phyloP scores from a whole-genome alignment of 202 grass and related monocot species.

The Zizania palustris region DNA sequence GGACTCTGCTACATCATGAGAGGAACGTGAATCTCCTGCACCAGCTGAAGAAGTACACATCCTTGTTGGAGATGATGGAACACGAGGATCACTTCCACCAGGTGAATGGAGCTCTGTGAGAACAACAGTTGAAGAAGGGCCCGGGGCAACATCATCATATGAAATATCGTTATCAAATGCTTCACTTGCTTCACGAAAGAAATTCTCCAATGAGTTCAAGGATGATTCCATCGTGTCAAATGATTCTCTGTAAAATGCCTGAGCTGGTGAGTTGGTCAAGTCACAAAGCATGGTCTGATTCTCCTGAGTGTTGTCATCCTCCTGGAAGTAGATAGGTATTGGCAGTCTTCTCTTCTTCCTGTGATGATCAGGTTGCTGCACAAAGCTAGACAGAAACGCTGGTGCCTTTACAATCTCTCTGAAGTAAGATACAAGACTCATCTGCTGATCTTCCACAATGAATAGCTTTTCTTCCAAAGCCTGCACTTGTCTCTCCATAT shows the following conservation, averaged over 20 bases:
- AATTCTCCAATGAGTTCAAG: slow-evolving; percentile 84
- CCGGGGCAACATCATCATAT: slow-evolving; percentile 58
- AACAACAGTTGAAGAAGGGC: slow-evolving; percentile 61
- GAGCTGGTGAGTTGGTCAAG: slow-evolving; percentile 36
- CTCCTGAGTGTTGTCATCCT: slow-evolving; percentile 51
- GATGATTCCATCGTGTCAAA: slow-evolving; percentile 93
- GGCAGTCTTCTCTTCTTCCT: slow-evolving; percentile 78
- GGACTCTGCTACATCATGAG: slow-evolving; percentile 59
- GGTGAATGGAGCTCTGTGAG: slow-evolving; percentile 69
- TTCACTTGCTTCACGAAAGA: slow-evolving; percentile 70
- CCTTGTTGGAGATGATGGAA: slow-evolving; percentile 37
- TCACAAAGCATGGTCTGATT: slow-evolving; percentile 42
- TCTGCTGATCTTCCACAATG: slow-evolving; percentile 61
- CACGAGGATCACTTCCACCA: slow-evolving; percentile 54
- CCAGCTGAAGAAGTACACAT: slow-evolving; percentile 57
- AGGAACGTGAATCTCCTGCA: slow-evolving; percentile 56
- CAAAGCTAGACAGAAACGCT: slow-evolving; percentile 56
- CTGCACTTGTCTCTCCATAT: slow-evolving; percentile 70
- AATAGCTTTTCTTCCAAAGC: slow-evolving; percentile 75
- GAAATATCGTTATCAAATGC: slow-evolving; percentile 57
- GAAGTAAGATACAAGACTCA: slow-evolving; percentile 57
- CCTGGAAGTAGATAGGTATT: slow-evolving; percentile 43
- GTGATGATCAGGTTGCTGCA: slow-evolving; percentile 53
- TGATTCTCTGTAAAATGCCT: slow-evolving; percentile 56
- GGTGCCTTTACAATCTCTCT: slow-evolving; percentile 63